Evolutionary conservation across 2,329 filamentous ascomycete genomes (phyloP).

Genomic region (Diaporthe batatas): DNA sequence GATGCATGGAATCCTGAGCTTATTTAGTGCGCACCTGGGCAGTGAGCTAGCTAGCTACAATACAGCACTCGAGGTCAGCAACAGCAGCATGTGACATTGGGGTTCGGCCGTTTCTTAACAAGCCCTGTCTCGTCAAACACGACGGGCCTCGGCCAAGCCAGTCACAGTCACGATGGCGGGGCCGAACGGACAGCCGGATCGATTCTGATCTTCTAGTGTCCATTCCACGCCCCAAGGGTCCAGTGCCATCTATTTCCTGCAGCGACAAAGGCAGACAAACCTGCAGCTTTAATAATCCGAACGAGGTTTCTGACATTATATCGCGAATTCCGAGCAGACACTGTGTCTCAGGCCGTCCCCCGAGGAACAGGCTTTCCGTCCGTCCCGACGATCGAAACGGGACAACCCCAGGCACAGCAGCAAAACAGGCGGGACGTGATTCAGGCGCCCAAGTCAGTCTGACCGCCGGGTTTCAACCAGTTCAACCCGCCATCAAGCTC

Average conservation of each 20-base stretch:
- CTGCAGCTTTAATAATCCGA: too few species aligned
- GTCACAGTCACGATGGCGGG: slow-evolving; percentile 25
- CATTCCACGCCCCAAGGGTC: slow-evolving; percentile 5
- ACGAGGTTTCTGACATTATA: too few species aligned
- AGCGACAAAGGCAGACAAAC: slow-evolving; percentile 2
- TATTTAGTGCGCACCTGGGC: too few species aligned
- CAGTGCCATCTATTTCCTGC: background rate
- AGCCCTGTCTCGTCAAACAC: background rate
- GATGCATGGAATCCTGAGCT: background rate
- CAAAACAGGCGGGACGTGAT: slow-evolving; percentile 11
- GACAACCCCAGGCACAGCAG: background rate
- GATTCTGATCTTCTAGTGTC: slow-evolving; percentile 11
- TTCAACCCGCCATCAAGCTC: background rate
- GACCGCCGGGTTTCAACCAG: background rate
- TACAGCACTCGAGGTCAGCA: background rate
- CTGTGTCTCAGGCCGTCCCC: slow-evolving; percentile 20
- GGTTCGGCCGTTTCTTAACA: background rate
- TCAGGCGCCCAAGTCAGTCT: slow-evolving; percentile 25
- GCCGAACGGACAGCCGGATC: background rate
- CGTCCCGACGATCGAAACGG: slow-evolving; percentile 3
- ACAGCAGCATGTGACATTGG: slow-evolving; percentile 17
- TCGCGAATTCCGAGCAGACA: background rate
- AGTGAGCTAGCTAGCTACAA: background rate
- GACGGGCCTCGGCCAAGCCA: slow-evolving; percentile 10
- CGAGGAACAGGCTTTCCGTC: slow-evolving; percentile 3